phyloP scores from a whole-genome alignment of 2,329 filamentous ascomycete species.

The Verticillium klebahnii region DNA sequence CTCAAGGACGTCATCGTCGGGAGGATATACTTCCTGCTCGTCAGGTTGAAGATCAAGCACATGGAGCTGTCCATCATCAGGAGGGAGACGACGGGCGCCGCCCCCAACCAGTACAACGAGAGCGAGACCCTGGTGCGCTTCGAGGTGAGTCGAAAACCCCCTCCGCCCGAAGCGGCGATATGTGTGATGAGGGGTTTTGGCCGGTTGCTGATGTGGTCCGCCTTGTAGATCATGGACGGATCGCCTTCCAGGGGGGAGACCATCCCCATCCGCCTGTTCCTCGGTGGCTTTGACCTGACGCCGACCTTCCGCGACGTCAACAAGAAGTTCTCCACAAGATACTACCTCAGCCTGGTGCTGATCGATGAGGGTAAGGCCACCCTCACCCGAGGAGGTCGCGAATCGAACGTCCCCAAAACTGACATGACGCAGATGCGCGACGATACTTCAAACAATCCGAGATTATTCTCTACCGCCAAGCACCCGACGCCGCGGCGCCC shows the following conservation, averaged over 20 bases:
- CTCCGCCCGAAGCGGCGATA: background rate
- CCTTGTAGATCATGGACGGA: slow-evolving; percentile 85
- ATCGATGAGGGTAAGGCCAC: slow-evolving; percentile 76
- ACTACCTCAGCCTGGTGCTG: slow-evolving; percentile 92
- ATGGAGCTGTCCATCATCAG: slow-evolving; percentile 99
- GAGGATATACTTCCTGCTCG: slow-evolving; percentile 95
- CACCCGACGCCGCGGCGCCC: slow-evolving; percentile 48
- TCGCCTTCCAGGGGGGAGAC: slow-evolving; percentile 94
- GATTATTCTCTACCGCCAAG: slow-evolving; percentile 91
- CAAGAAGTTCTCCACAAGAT: slow-evolving; percentile 98
- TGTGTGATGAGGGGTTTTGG: background rate
- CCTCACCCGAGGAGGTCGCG: background rate
- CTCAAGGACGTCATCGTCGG: slow-evolving; percentile 99
- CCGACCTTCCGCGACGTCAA: slow-evolving; percentile 99
- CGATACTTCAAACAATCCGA: slow-evolving; percentile 99
- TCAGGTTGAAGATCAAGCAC: slow-evolving; percentile 98
- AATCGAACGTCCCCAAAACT: slow-evolving; percentile 9
- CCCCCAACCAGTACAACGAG: slow-evolving; percentile 99
- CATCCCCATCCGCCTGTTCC: slow-evolving; percentile 93
- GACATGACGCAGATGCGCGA: slow-evolving; percentile 66
- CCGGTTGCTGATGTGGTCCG: background rate
- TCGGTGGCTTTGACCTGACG: slow-evolving; percentile 94
- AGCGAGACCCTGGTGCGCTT: slow-evolving; percentile 97
- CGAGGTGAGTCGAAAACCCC: slow-evolving; percentile 54
- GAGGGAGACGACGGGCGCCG: slow-evolving; percentile 90